phyloP scores from a whole-genome alignment of 495 filamentous ascomycete genomes.

The Neurospora terricola region DNA sequence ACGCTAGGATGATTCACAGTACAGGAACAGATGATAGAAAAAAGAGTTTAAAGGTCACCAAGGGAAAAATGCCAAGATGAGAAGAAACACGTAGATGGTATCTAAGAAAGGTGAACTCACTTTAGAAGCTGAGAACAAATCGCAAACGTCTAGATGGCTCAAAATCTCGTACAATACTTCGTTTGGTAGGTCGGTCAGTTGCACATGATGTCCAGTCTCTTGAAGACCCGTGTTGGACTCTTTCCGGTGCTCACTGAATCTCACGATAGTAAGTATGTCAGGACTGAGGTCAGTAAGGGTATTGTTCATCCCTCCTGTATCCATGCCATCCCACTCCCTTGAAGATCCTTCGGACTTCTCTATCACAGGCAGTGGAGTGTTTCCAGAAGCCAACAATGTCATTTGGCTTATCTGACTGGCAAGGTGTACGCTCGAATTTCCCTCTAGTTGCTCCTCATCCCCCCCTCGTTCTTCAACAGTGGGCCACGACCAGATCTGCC shows the following conservation, averaged over 20 bases:
- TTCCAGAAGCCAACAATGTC: constrained; percentile 13
- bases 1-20: background rate
- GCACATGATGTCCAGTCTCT: background rate
- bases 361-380: background rate
- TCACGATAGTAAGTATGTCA: background rate
- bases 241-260: background rate
- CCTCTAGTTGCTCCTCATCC: background rate
- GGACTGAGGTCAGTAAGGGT: background rate
- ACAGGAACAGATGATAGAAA: constrained; percentile 5
- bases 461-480: background rate
- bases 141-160: constrained; percentile 45
- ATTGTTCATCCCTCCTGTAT: background rate
- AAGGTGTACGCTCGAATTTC: constrained; percentile 11
- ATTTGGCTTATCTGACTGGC: constrained; percentile 14
- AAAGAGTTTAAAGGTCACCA: constrained; percentile 5
- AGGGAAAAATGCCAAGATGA: background rate
- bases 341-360: background rate
- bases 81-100: constrained; percentile 1
- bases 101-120: constrained; percentile 26
- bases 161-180: constrained; percentile 48
- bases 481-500: background rate
- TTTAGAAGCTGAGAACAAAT: constrained; percentile 45
- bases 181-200: constrained; percentile 34
- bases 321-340: background rate
- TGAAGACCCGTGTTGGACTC: background rate